Evolutionary conservation across 2,329 filamentous ascomycete species (phyloP), one percentile per base, ranked within the genome.

Genomic region (Colletotrichum eleusines): DNA sequence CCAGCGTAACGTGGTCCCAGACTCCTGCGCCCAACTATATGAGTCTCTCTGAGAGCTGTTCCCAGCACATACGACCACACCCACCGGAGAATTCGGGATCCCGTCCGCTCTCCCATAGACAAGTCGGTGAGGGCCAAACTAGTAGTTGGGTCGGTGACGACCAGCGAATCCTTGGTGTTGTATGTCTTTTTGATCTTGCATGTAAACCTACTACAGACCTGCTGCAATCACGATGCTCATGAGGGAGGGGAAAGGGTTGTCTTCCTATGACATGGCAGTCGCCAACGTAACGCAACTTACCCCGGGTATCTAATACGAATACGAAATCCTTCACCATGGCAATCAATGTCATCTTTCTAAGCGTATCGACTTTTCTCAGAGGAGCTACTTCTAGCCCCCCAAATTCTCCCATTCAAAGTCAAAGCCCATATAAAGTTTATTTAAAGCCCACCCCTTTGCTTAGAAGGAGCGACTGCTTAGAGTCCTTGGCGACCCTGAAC

Each of bases 51-150:
- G 8, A 4, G 42, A 23, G 20, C 1, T 4, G 9, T n/a, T 1
- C 12, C 42, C 1, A 12, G 2, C 44, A 46, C 44, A 46, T 46
- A 46, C 44, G 44, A 46, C 44, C 44, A 46, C 2, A 46, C 44
- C 44, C 44, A 46, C 14, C 44, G 44, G 44, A 46, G n/a, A 46
- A 46, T 46, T 46, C 44, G 44, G 44, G 44, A 46, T 46, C 44
- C 44, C 44, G 44, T 46, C 44, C 44, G 44, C 44, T 46, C 44
- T 46, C 44, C 44, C 44, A 46, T 46, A 46, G 44, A 46, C 44
- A 46, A 46, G 44, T n/a, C 44, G 44, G n/a, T 46, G 44, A 46
- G 44, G 44, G 44, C 44, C 44, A 46, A 46, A 46, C n/a, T 46
- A 46, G 44, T 46, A 46, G 44, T 46, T 46, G 44, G 44, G 44